These are phyloP conservation scores for Melanogaster broomeanus DNA, from an alignment of 768 basidiomycete species.

Conservation along the genomic window DNA sequence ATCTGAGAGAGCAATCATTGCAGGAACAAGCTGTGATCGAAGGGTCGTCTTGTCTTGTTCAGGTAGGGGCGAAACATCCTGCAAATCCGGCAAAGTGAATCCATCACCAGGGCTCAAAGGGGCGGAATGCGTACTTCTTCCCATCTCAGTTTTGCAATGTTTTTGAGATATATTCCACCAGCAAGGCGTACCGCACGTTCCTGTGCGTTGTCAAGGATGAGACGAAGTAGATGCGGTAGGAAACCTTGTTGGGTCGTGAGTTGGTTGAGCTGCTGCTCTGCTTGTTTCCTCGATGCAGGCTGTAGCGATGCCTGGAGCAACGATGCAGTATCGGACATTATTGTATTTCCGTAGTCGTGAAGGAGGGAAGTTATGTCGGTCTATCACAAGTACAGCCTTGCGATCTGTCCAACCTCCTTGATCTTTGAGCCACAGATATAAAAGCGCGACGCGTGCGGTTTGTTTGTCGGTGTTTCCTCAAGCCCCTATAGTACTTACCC, in stretches of 20 bases:
- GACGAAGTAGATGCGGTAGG: constrained; percentile 71
- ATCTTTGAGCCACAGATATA: too few relatives aligned
- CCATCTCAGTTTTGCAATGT: constrained; percentile 86
- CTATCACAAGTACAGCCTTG: too few relatives aligned
- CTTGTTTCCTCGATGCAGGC: constrained; percentile 70
- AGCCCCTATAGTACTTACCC: too few relatives aligned
- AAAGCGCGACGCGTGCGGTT: too few relatives aligned
- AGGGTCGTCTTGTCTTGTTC: constrained; percentile 73
- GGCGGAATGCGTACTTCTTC: constrained; percentile 61
- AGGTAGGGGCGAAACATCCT: constrained; percentile 75
- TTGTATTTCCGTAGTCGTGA: neutral
- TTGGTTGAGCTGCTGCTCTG: constrained; percentile 73
- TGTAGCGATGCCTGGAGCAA: constrained; percentile 74
- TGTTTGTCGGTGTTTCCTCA: too few relatives aligned
- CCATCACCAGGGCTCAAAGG: neutral
- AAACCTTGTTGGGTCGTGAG: constrained; percentile 78
- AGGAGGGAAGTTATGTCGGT: too few relatives aligned
- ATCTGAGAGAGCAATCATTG: constrained; percentile 85
- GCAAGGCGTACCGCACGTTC: constrained; percentile 77
- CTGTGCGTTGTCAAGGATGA: constrained; percentile 68
- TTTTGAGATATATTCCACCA: constrained; percentile 91
- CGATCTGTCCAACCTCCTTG: too few relatives aligned
- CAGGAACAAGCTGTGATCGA: constrained; percentile 78
- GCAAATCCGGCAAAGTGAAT: constrained; percentile 3
- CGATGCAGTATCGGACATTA: constrained; percentile 67